Evolutionary conservation across 148 eudicot genomes (phyloP), one percentile per base, ranked within the genome.

Genomic region (Chenopodium album): DNA sequence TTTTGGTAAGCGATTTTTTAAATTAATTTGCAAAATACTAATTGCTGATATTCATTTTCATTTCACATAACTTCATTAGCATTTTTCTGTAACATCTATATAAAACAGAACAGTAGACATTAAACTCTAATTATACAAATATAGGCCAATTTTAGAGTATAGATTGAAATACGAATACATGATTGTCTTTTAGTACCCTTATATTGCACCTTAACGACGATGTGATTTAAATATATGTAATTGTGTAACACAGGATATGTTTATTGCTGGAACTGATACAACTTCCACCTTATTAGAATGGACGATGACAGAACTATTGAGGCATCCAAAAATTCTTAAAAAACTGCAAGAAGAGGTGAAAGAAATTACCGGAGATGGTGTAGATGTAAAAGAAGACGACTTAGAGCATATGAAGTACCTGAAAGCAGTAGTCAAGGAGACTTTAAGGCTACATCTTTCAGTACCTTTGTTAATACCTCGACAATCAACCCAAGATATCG

Each of bases 261-360:
- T 88, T 78, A 69, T 79, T 5, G 91, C 82, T 37, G 94, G 91
- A 63, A 86, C 88, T 6, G 88, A 90, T 26, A 90, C 91, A 69
- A 85, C 84, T 19, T 80, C n/a, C 8, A 73, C 83, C 34, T 78
- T 73, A 31, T 12, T 92, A 65, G 90, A 87, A 63, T 92, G 94
- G 94, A 76, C 86, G 7, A 85, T 90, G 78, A 52, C 90, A 32
- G 91, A 90, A 72, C 81, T 89, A 9, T 3, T 90, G 78, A 82
- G 82, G 69, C 80, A 90, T 66, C 91, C 94, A 0, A 47, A 23
- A 59, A 70, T 76, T 26, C 65, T 88, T 82, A 66, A 78, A 32
- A 65, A 78, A 32, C 56, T 92, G 4, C 88, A 90, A 48, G 17
- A 54, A 54, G 60, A 54, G 20, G 60, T 54, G 22, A 54, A 16